Evolutionary conservation across 306 rosid species (phyloP), one percentile per base, ranked within the genome.

Genomic region (Hippophae gyantsensis): DNA sequence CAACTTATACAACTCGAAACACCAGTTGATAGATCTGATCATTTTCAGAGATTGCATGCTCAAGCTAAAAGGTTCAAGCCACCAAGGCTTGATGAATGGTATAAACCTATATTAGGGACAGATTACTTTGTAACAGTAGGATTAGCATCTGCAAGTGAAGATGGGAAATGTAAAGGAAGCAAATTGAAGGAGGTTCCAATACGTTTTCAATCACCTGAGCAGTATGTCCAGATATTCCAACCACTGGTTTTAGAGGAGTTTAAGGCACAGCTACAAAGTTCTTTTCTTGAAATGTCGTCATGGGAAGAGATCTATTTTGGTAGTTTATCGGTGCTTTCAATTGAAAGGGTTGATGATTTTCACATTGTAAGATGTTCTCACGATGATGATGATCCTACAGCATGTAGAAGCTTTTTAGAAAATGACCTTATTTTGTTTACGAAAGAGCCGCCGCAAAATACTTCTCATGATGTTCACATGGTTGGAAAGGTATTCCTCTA

Each of bases 201-300:
- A 45, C 59, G 69, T 80, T 92, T 92, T 67, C 84, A 85, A 74
- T 87, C 98, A 59, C 78, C 89, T 44, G 92, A 92, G 68, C 89
- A 92, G 64, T 92, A 92, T 63, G 63, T 81, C 49, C 83, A 77
- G 70, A 92, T 81, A 57, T 90, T 90, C 72, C 82, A 75, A 44
- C 98, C 98, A 42, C 71, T 87, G 69, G 87, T 90, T 76, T 76
- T 85, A 87, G 98, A 90, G 84, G 98, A 90, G 79, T 83, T 90
- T 60, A 90, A 83, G 76, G 96, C 96, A 3, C 98, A 90, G 73
- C 59, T 90, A 58, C 87, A 82, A n/a, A 90, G 76, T 70, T 73
- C 81, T 45, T 90, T 82, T 78, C 58, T 70, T 10, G 98, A 90
- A 67, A 81, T 76, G 75, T 78, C 94, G 61, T 85, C 96, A 27